Evolutionary conservation across 331 rosid species (phyloP).

Genomic region (Cydonia oblonga): DNA sequence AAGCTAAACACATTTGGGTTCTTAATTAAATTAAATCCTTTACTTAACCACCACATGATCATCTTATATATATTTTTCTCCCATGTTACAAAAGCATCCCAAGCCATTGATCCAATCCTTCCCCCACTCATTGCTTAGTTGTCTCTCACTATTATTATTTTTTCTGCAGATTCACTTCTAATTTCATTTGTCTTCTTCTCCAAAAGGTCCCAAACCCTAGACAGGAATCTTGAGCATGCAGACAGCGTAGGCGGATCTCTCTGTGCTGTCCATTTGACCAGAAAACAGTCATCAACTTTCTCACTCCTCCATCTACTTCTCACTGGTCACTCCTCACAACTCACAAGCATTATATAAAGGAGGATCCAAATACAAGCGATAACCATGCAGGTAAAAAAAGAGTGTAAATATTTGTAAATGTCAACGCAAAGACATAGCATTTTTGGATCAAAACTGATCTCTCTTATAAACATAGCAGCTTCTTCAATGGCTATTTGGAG

Average conservation of each 20-base stretch:
- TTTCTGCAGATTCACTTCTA: constrained; percentile 55
- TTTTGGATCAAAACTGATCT: constrained; percentile 26
- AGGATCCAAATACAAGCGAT: constrained; percentile 13
- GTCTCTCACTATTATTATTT: constrained; percentile 41
- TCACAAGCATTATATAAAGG: constrained; percentile 23
- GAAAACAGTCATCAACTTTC: constrained; percentile 26
- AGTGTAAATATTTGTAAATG: constrained; percentile 8
- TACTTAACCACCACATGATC: constrained; percentile 26
- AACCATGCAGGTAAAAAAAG: neutral
- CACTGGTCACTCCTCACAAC: constrained; percentile 1
- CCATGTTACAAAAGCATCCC: constrained; percentile 54
- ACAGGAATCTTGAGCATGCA: constrained; percentile 60
- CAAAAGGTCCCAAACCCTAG: constrained; percentile 27
- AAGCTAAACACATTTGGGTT: constrained; percentile 17
- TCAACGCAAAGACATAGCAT: too few relatives aligned
- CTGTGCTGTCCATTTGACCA: constrained; percentile 73
- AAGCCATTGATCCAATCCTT: constrained; percentile 44
- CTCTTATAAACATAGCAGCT: constrained; percentile 34
- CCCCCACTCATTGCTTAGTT: constrained; percentile 64
- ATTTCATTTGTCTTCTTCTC: constrained; percentile 56
- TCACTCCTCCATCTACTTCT: neutral
- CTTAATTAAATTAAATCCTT: constrained; percentile 7
- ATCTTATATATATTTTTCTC: constrained; percentile 16
- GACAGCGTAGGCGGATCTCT: constrained; percentile 62
- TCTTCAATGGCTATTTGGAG: constrained; percentile 48